Base-by-base conservation (phyloP, 75 land plant species). In the Cupressus sempervirens region DNA sequence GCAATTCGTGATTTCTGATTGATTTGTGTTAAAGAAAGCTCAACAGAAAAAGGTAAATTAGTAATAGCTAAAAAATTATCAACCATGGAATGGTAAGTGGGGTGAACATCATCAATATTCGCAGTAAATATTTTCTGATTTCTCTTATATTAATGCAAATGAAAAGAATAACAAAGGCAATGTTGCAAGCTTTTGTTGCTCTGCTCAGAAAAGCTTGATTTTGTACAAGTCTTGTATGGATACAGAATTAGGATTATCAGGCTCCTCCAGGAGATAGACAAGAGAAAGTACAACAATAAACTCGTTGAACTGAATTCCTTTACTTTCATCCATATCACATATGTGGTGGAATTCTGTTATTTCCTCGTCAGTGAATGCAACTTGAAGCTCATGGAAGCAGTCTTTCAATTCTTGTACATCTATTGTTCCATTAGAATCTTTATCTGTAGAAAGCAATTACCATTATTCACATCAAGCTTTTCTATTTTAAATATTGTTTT, bases 271-370 rank as follows among this genome's bases (percentile, higher is more conserved):
- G 70, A 93, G 91, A 90, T 95, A 93, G 43, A 90, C 89, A 80
- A 95, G 90, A 23, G 92, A 91, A 46, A 95, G 88, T 35, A 93
- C 88, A 82, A 93, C 90, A 74, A 95, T 92, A 77, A 93, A 95
- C 89, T 95, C 97, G 50, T 91, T 93, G 88, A 93, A 92, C 83
- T 93, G 91, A 70, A 93, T 91, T 14, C 93, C 94, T 80, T 90
- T 88, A 52, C 89, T 90, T 53, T 87, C 87, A 87, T 95, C 96
- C 85, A 92, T 90, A 87, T 93, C 94, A 77, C 94, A 93, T 18
- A 86, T 93, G 38, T 91, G 86, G 87, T 93, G 93, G 29, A 93
- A 89, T 4, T 88, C 93, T 20, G 87, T 85, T 7, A 92, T 87
- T 52, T 95, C 95, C 56, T 92, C 85, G 26, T 91, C 94, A 50